A percentile compares a stretch with the other conserved stretches of the same genome.
Evolutionary conservation across 225 moss, liverwort and hornwort species (phyloP).

Genomic region (Physcomitrellopsis africana): DNA sequence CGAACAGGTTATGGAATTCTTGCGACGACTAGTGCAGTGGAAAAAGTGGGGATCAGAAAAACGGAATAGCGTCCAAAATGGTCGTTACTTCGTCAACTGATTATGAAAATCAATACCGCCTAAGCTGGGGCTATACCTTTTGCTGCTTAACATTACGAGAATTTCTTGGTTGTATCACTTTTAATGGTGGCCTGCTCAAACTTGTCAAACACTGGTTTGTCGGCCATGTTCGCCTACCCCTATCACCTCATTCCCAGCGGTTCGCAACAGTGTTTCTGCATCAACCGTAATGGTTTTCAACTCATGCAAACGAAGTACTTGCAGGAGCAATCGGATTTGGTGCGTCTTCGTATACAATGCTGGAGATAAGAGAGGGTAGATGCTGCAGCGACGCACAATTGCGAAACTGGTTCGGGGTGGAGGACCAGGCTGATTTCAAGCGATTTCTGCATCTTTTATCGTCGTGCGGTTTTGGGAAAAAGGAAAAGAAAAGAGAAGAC

Average conservation of each 20-base stretch:
- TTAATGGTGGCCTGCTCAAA: constrained; percentile 24
- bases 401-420: constrained; percentile 23
- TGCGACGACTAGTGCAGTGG: constrained; percentile 47
- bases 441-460: constrained; percentile 36
- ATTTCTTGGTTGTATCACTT: constrained; percentile 13
- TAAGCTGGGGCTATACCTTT: constrained; percentile 3
- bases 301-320: not conserved
- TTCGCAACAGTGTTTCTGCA: constrained; percentile 18
- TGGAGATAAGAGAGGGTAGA: constrained; percentile 33
- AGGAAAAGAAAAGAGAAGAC: constrained; percentile 10
- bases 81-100: constrained; percentile 32
- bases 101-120: constrained; percentile 1
- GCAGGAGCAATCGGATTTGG: constrained; percentile 1
- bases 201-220: constrained; percentile 24
- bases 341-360: constrained; percentile 25
- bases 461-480: not conserved
- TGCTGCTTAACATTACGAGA: not conserved
- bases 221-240: constrained; percentile 31
- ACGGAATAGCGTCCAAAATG: constrained; percentile 32
- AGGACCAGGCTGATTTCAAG: constrained; percentile 23
- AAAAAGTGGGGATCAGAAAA: constrained; percentile 49
- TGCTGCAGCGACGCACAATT: constrained; percentile 36
- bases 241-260: constrained; percentile 37
- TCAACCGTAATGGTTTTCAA: not conserved
- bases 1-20: constrained; percentile 48